Evolutionary conservation across 768 basidiomycete species (phyloP), one percentile per base, ranked within the genome.

Genomic region (Leccinum subtestaceum): DNA sequence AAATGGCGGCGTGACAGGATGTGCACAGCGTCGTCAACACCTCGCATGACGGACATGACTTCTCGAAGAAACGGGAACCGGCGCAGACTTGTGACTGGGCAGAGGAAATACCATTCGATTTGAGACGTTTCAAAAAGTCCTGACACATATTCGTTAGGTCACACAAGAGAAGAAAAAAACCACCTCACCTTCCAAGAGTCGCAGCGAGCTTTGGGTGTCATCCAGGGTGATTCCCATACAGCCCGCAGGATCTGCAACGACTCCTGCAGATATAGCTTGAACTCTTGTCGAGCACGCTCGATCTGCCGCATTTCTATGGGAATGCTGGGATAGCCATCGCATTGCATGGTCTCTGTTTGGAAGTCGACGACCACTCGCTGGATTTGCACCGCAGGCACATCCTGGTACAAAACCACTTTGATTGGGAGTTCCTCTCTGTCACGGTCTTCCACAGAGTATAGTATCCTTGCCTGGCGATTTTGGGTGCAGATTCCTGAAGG

Each of bases 81-180:
- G 21, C 2, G 7, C 27, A 34, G 5, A n/a, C 19, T 4, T 8
- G 3, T 17, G 29, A 19, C 15, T 51, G 43, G 13, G 19, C 21
- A 4, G 34, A 17, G 29, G 47, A n/a, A 10, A 67, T 21, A 9
- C 48, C 67, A 19, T 52, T 59, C 1, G 17, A 46, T 43, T 57
- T 34, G 29, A 68, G 68, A 19, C 61, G 60, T 19, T 57, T 60
- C 3, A 61, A 15, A 52, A 70, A 70, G 17, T 56, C 53, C 65
- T 68, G 48, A 43, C 8, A 2, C 2, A 43, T 9, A 43, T 43
- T 11, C 9, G n/a, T 43, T 19, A 19, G 40, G 17, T n/a, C 5
- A 40, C 6, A 19, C 3, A 31, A 31, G 11, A 19, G 4, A 10
- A 43, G 19, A 43, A 43, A 2, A n/a, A 43, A 43, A n/a, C 10